phyloP scores from a whole-genome alignment of 164 flowering plant genomes.

The Aristolochia californica region DNA sequence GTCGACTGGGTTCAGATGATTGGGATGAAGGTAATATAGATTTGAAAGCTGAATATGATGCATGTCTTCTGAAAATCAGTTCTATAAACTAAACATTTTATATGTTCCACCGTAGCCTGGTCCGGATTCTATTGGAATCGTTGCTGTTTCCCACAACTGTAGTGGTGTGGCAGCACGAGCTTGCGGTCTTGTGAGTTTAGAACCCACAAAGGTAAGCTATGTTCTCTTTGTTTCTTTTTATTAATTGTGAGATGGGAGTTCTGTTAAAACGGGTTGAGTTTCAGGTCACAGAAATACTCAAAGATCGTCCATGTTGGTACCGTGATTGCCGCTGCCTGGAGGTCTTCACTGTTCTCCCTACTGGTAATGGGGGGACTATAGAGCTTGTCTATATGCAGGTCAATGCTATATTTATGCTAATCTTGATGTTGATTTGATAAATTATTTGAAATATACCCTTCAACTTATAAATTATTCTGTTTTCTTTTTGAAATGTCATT shows the following conservation, averaged over 20 bases:
- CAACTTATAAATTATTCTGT: neutral
- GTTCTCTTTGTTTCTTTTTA: too few species aligned
- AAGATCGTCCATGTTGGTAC: constrained; percentile 81
- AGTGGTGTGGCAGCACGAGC: constrained; percentile 92
- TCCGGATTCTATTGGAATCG: constrained; percentile 97
- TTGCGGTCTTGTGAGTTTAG: constrained; percentile 85
- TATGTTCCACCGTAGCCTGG: constrained; percentile 51
- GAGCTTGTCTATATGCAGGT: constrained; percentile 91
- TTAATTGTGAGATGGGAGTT: neutral
- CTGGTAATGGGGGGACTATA: constrained; percentile 70
- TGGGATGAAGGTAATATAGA: constrained; percentile 82
- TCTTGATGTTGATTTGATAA: neutral
- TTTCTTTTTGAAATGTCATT: neutral
- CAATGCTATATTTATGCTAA: neutral
- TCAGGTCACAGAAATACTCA: constrained; percentile 73
- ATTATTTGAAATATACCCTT: neutral
- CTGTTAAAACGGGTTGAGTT: neutral
- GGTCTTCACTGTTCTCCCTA: constrained; percentile 47
- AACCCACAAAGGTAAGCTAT: constrained; percentile 64
- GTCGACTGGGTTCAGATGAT: constrained; percentile 97
- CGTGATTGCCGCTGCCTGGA: constrained; percentile 78
- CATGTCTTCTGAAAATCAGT: neutral
- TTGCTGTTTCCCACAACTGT: constrained; percentile 84
- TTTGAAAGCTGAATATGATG: neutral
- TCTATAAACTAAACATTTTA: neutral